Evolutionary conservation across 2,329 filamentous ascomycete species (phyloP).

Genomic region (Podosphaera xanthii): DNA sequence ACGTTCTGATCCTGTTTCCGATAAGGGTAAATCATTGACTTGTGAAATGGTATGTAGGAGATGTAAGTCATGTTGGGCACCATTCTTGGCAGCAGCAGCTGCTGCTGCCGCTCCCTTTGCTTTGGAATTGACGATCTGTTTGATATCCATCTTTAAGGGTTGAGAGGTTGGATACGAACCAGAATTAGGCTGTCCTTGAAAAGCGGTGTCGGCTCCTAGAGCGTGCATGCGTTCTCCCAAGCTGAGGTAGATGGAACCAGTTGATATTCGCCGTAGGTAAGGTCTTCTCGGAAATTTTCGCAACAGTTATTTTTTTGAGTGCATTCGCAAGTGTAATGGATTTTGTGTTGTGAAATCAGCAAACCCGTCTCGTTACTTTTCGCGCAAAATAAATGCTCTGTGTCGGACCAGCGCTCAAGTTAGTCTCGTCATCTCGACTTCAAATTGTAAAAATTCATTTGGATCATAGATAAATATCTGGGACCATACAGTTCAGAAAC

Average conservation of each 20-base stretch:
- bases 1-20: constrained; percentile 16
- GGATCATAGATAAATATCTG: no score
- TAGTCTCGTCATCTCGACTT: no score
- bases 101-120: constrained; percentile 12
- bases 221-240: neutral
- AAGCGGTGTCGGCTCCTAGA: neutral
- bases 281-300: neutral
- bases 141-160: constrained; percentile 16
- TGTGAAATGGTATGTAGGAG: constrained; percentile 17
- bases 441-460: no score
- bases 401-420: no score
- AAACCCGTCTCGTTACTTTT: no score
- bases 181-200: neutral
- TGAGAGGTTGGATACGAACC: neutral
- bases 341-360: no score
- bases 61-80: constrained; percentile 14
- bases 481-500: no score
- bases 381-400: no score
- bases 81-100: constrained; percentile 13
- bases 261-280: neutral
- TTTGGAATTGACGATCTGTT: constrained; percentile 18
- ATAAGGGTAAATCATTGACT: constrained; percentile 14
- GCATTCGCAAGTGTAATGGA: no score
- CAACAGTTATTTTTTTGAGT: neutral
- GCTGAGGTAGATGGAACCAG: neutral